Evolutionary conservation across 257 asterid species (phyloP), one percentile per base, ranked within the genome.

Genomic region (Jacaranda copaia): DNA sequence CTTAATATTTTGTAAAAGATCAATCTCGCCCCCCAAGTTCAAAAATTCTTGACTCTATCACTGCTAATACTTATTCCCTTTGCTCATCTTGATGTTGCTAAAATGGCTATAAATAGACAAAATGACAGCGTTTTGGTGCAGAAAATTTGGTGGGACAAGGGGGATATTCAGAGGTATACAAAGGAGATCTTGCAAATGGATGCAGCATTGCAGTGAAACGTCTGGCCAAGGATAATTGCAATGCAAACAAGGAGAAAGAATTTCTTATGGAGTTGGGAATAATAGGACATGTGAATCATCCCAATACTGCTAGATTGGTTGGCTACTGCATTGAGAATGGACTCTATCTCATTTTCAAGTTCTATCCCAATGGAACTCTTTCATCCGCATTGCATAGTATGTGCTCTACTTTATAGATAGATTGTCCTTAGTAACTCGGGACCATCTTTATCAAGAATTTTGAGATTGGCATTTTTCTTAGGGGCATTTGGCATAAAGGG

Each of bases 271-370:
- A 93, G 78, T 64, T 93, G 63, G 98, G 98, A 25, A 25, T 25
- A 25, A 25, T 25, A 25, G 93, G 92, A 4, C 98, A 93, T 69
- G 93, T 93, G 48, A 82, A 76, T 48, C 96, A 93, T 78, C 91
- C 89, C 0, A 93, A 93, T 71, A 91, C 94, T 0, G 94, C 98
- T 1, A 85, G 81, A 60, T 60, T 88, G 53, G 51, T 89, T 18
- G 97, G 98, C 3, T 93, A 82, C 76, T 88, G 98, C 86, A 81
- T 91, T 18, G 98, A 93, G 64, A 88, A 86, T 77, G 97, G 98
- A 4, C 86, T 93, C n/a, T 25, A 25, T 25, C 32, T 25, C 32
- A 25, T 25, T 25, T 25, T 86, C 82, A 70, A 87, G n/a, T 83
- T 91, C 70, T 89, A 85, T 79, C 90, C 94, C 5, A 87, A 89